Base-by-base conservation (phyloP, 768 basidiomycete species). In the Leccinum longicurvipes region DNA sequence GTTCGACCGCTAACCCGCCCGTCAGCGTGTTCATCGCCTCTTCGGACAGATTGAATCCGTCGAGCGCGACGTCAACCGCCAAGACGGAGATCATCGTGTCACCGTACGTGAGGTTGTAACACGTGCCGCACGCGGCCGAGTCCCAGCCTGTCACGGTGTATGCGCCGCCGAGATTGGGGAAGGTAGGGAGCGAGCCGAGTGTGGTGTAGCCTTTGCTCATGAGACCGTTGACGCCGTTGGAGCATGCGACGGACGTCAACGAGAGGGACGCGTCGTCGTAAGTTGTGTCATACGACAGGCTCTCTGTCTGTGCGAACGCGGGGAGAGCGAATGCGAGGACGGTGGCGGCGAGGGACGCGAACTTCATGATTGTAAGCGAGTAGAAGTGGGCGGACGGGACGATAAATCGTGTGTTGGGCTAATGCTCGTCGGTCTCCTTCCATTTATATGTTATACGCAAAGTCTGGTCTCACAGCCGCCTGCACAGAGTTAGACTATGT, bases 1-100 rank as follows among this genome's bases (percentile, higher is more conserved):
- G 63, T 32, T 74, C 63, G 41, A 66, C 72, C 0, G 78, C 84
- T 60, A 79, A 69, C 32, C 72, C 74, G 47, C 72, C 69, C 11
- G 84, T 85, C 57, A 85, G 65, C 14, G 60, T 62, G 57, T 85
- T 77, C 82, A 85, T 80, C n/a, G 83, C 82, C 21, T 63, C 68
- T 58, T 76, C 61, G 1, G 81, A 77, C 27, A 85, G 66, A 54
- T 80, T 82, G 60, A 82, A 83, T 7, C 75, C 77, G 0, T 59
- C 58, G 3, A 4, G 25, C 10, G 62, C 59, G 17, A 47, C 47
- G 39, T 74, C 74, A 10, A 75, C 63, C 6, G 72, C 74, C 52
- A 70, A 54, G 4, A 67, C 47, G 14, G 19, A 2, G 39, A 75
- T 39, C 2, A 59, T 64, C 5, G 3, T 60, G 28, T n/a, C 46